phyloP scores from a whole-genome alignment of 805 yeast genomes.

The Pichia cephalocereana region DNA sequence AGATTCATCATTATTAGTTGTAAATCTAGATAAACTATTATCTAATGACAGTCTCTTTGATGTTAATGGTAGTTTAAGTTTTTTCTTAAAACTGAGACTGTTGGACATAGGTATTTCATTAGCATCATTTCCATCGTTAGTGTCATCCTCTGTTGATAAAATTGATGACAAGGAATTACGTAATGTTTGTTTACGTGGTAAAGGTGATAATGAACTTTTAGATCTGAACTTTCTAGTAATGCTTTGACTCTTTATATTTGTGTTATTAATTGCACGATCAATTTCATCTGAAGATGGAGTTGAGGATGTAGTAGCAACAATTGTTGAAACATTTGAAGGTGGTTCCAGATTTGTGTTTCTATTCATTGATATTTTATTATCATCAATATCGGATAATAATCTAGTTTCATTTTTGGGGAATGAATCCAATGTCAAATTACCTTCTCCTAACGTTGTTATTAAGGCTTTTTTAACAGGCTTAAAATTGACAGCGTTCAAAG shows the following conservation, averaged over 20 bases:
- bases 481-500: constrained; percentile 31
- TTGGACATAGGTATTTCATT: neutral
- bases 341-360: neutral
- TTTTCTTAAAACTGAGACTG: constrained; percentile 9
- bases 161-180: constrained; percentile 2
- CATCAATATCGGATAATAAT: neutral
- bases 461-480: constrained; percentile 39
- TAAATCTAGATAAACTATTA: constrained; percentile 6
- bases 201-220: neutral
- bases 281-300: neutral
- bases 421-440: constrained; percentile 32
- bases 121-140: constrained; percentile 6
- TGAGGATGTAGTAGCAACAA: neutral
- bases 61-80: constrained; percentile 8
- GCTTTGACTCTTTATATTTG: neutral
- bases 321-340: neutral
- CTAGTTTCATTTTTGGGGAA: constrained; percentile 15
- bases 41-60: constrained; percentile 5
- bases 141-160: constrained; percentile 1
- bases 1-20: constrained; percentile 5
- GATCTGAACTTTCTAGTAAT: neutral
- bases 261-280: neutral
- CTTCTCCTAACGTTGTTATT: constrained; percentile 39
- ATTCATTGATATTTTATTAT: neutral
- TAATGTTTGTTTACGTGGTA: constrained; percentile 1